phyloP scores from a whole-genome alignment of 2,329 filamentous ascomycete species.

The Microsporum ferrugineum region DNA sequence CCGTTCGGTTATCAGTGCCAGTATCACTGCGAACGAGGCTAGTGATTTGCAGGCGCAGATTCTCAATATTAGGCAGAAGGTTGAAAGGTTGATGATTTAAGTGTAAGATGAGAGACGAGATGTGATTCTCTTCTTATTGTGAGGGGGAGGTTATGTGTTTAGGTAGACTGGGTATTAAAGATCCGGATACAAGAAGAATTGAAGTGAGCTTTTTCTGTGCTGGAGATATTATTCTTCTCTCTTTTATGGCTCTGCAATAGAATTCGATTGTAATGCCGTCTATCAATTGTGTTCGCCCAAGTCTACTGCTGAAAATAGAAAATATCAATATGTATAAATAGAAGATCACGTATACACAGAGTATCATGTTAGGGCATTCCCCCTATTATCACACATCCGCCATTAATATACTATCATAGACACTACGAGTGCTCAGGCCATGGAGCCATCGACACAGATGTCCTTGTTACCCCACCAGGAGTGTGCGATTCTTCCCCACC shows the following conservation, averaged over 20 bases:
- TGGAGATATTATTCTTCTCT: too few species aligned
- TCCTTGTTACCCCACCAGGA: constrained; percentile 30
- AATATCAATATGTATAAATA: not conserved
- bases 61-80: constrained; percentile 80
- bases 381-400: not conserved
- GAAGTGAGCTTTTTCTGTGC: too few species aligned
- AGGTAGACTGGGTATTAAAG: too few species aligned
- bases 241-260: too few species aligned
- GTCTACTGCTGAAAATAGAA: not conserved
- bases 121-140: not conserved
- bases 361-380: not conserved
- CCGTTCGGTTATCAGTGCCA: constrained; percentile 73
- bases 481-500: constrained; percentile 41
- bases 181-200: too few species aligned
- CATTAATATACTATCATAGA: not conserved
- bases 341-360: not conserved
- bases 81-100: constrained; percentile 91
- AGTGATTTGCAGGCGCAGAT: constrained; percentile 83
- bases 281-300: too few species aligned
- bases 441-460: constrained; percentile 19
- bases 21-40: constrained; percentile 85
- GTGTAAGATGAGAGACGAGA: not conserved
- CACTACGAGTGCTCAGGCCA: not conserved
- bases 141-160: too few species aligned
- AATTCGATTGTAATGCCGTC: too few species aligned